A percentile compares a stretch with the other conserved stretches of the same genome.
phyloP scores from a whole-genome alignment of 345 rosid species.

The Passiflora organensis region DNA sequence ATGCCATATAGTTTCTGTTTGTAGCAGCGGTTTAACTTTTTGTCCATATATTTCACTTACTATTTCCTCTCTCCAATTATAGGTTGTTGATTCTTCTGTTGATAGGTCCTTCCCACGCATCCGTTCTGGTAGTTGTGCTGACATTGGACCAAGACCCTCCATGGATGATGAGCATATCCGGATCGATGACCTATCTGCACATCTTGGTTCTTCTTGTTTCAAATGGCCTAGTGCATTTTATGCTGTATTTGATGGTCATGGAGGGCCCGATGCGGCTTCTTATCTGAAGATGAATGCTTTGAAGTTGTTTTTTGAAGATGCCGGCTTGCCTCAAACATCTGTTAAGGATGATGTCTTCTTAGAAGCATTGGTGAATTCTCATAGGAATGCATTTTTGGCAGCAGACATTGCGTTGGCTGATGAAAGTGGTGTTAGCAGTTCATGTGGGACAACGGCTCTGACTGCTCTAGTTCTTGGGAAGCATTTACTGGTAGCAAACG shows the following conservation, averaged over 20 bases:
- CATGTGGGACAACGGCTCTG: conserved; percentile 60
- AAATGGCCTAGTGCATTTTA: conserved; percentile 76
- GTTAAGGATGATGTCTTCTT: conserved; percentile 42
- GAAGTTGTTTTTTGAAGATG: conserved; percentile 64
- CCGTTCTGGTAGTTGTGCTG: conserved; percentile 74
- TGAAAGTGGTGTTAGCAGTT: conserved; percentile 36
- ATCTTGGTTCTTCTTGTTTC: conserved; percentile 44
- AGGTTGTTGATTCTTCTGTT: conserved; percentile 40
- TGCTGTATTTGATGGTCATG: conserved; percentile 93
- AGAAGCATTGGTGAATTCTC: conserved; percentile 45
- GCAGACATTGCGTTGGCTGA: conserved; percentile 55
- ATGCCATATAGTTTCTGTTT: not conserved
- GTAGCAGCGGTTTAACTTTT: not conserved
- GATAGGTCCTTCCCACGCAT: conserved; percentile 47
- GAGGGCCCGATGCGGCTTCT: conserved; percentile 83
- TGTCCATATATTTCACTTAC: conserved; percentile 2
- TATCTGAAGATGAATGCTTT: conserved; percentile 65
- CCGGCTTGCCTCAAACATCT: conserved; percentile 45
- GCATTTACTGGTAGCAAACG: conserved; percentile 69
- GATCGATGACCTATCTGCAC: conserved; percentile 69
- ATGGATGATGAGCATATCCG: conserved; percentile 87
- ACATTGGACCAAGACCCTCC: conserved; percentile 54
- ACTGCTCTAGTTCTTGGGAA: conserved; percentile 65
- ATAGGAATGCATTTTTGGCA: conserved; percentile 43
- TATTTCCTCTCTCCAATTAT: conserved; percentile 2